Evolutionary conservation across 495 filamentous ascomycete genomes (phyloP).

Genomic region (Terfezia claveryi): DNA sequence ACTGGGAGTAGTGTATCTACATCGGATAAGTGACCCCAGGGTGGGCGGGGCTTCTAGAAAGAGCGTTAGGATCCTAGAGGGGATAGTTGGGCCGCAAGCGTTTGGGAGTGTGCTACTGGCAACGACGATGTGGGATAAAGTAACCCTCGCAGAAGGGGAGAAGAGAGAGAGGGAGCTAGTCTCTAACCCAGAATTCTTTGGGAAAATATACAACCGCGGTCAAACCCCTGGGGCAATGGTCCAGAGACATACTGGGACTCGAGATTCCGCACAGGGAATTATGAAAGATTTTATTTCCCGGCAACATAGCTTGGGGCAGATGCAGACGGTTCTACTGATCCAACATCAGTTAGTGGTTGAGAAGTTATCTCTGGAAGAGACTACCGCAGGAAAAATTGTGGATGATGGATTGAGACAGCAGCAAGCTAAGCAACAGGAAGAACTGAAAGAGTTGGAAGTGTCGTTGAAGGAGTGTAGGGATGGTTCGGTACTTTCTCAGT

Average conservation of each 20-base stretch:
- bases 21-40: slow-evolving; percentile 24
- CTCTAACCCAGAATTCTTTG: slow-evolving; percentile 24
- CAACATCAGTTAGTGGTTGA: no score
- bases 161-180: slow-evolving; percentile 21
- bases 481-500: no score
- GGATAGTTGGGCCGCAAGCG: slow-evolving; percentile 22
- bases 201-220: neutral
- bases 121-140: slow-evolving; percentile 27
- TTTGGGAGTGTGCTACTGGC: slow-evolving; percentile 23
- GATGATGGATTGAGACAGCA: neutral
- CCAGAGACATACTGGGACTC: no score
- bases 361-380: no score
- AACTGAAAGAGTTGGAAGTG: no score
- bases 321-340: no score
- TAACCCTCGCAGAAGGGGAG: slow-evolving; percentile 10
- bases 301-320: no score
- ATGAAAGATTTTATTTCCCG: no score
- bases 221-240: no score
- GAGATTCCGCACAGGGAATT: no score
- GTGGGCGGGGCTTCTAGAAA: slow-evolving; percentile 22
- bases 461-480: no score
- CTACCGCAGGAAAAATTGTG: neutral
- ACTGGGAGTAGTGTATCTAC: slow-evolving; percentile 25
- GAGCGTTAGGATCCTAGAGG: slow-evolving; percentile 25
- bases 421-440: no score